phyloP scores from a whole-genome alignment of 2,329 filamentous ascomycete genomes.

The Sporothrix humicola region DNA sequence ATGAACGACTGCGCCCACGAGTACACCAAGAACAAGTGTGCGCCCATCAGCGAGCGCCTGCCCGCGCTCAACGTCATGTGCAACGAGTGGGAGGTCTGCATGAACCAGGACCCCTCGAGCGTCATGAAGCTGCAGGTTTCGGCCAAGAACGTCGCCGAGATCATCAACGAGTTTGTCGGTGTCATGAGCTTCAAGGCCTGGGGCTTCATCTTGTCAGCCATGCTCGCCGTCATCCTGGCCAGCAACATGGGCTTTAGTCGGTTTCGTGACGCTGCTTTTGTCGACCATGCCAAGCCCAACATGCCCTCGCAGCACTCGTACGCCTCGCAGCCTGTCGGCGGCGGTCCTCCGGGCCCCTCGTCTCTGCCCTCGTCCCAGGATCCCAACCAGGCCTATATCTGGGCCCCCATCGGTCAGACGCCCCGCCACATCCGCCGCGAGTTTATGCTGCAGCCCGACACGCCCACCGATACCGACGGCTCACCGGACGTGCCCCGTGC shows the following conservation, averaged over 20 bases:
- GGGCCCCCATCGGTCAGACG: conserved; percentile 56
- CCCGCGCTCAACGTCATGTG: conserved; percentile 78
- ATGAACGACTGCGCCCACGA: conserved; percentile 75
- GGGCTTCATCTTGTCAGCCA: conserved; percentile 58
- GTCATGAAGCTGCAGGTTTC: conserved; percentile 81
- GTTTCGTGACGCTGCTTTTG: conserved; percentile 44
- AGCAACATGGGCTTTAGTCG: conserved; percentile 57
- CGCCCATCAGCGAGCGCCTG: conserved; percentile 62
- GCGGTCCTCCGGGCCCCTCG: conserved; percentile 34
- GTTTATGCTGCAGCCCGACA: conserved; percentile 50
- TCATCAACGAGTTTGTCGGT: conserved; percentile 92
- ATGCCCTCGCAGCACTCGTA: conserved; percentile 37
- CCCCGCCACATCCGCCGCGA: conserved; percentile 54
- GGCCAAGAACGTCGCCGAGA: conserved; percentile 86
- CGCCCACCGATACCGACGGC: conserved; percentile 59
- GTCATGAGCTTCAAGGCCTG: conserved; percentile 82
- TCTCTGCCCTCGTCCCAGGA: conserved; percentile 43
- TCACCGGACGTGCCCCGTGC: conserved; percentile 52
- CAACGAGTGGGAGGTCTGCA: conserved; percentile 82
- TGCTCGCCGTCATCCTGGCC: conserved; percentile 56
- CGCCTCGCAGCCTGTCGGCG: conserved; percentile 40
- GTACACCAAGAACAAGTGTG: conserved; percentile 78
- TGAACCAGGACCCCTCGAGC: conserved; percentile 79
- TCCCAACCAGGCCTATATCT: conserved; percentile 54
- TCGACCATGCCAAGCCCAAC: conserved; percentile 31